Evolutionary conservation across 805 yeast genomes (phyloP).

Genomic region (Suhomyces sp.): DNA sequence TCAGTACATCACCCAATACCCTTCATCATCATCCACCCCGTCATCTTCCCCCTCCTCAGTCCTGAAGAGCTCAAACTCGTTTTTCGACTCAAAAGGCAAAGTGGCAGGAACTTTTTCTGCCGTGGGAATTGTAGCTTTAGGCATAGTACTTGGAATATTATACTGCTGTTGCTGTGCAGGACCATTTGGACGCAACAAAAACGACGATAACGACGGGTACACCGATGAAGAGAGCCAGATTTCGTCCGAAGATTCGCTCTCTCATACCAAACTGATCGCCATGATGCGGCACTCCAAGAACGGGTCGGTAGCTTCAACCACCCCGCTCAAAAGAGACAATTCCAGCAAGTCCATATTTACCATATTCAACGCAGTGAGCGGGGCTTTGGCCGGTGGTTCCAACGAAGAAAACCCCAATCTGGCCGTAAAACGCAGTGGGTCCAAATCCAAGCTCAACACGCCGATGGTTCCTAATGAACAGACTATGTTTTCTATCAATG

Average conservation of each 20-base stretch:
- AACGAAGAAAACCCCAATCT: conserved; percentile 6
- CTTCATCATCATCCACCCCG: conserved; percentile 4
- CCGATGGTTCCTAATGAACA: conserved; percentile 5
- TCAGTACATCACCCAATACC: conserved; percentile 19
- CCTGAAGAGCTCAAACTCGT: conserved; percentile 29
- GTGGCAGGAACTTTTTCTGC: conserved; percentile 85
- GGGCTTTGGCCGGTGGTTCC: neutral
- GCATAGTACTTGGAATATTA: conserved; percentile 41
- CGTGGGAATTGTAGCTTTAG: conserved; percentile 62
- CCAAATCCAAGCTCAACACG: conserved; percentile 6
- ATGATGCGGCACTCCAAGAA: conserved; percentile 7
- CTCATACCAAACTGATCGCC: conserved; percentile 9
- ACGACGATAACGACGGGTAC: conserved; percentile 20
- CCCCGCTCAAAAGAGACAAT: conserved; percentile 28
- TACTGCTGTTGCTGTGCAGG: conserved; percentile 38
- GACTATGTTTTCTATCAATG: conserved; percentile 18
- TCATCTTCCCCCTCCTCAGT: conserved; percentile 8
- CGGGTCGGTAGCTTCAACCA: conserved; percentile 6
- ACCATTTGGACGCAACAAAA: conserved; percentile 18
- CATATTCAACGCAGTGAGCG: conserved; percentile 14
- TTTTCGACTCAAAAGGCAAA: conserved; percentile 67
- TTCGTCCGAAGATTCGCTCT: conserved; percentile 30
- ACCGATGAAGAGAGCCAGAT: conserved; percentile 40
- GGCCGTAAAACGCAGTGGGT: conserved; percentile 10
- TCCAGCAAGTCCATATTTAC: conserved; percentile 34